These are phyloP conservation scores for Hypoxylon rickii DNA, from an alignment of 495 filamentous ascomycete genomes.

Conservation along the genomic window DNA sequence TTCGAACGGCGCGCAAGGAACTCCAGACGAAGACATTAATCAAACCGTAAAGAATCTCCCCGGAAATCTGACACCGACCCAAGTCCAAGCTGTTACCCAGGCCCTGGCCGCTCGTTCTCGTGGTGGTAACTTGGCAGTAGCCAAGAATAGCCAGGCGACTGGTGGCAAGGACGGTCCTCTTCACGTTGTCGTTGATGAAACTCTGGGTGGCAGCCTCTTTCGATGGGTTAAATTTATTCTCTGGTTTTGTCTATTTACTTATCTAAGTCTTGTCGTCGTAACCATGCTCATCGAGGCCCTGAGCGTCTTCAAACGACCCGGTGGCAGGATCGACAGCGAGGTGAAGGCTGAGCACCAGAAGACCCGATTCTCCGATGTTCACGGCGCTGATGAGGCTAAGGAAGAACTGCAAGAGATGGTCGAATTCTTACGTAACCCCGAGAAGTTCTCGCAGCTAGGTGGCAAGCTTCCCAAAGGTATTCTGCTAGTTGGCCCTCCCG, in stretches of 20 bases:
- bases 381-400: constrained; percentile 97
- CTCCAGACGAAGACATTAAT: constrained; percentile 38
- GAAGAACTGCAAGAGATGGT: constrained; percentile 97
- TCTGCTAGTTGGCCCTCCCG: constrained; percentile 90
- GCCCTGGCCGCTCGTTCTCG: constrained; percentile 77
- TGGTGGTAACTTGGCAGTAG: constrained; percentile 66
- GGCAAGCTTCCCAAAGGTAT: constrained; percentile 97
- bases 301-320: constrained; percentile 76
- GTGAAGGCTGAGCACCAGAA: constrained; percentile 89
- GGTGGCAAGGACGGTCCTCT: constrained; percentile 80
- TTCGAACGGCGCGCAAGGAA: constrained; percentile 40
- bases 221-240: constrained; percentile 88
- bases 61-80: constrained; percentile 57
- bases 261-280: constrained; percentile 72
- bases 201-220: constrained; percentile 74
- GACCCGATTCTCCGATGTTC: constrained; percentile 89
- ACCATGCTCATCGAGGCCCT: constrained; percentile 80
- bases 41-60: constrained; percentile 38
- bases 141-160: constrained; percentile 47
- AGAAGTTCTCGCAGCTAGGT: constrained; percentile 86
- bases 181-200: constrained; percentile 96
- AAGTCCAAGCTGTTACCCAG: constrained; percentile 83
- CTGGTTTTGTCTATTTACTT: constrained; percentile 74
- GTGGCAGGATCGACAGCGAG: constrained; percentile 70
- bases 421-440: constrained; percentile 91